Percentiles rank a stretch among this genome's conserved stretches.
phyloP scores from a whole-genome alignment of 768 basidiomycete species.

The Basidioascus undulatus region DNA sequence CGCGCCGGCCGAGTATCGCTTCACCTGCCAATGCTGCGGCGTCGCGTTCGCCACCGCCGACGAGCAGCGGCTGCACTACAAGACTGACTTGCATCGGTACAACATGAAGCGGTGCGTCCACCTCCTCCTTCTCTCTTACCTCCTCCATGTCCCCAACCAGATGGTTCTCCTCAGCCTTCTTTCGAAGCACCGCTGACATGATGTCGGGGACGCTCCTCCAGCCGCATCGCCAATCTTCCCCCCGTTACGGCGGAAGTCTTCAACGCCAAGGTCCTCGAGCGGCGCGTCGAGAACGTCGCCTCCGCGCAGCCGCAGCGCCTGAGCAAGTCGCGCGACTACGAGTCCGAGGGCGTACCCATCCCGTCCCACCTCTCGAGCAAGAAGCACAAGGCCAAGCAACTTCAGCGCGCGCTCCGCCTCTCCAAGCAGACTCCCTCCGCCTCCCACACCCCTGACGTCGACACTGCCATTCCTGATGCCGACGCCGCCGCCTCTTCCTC shows the following conservation, averaged over 20 bases:
- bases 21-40: conserved; percentile 74
- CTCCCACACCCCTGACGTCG: conserved; percentile 9
- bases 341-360: too few relatives aligned
- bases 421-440: too few relatives aligned
- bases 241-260: conserved; percentile 57
- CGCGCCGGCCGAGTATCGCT: too few relatives aligned
- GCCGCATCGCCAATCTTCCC: conserved; percentile 67
- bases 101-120: conserved; percentile 50
- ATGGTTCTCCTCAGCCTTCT: neutral
- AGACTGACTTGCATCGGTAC: conserved; percentile 85
- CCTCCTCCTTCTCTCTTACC: neutral
- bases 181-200: conserved; percentile 20
- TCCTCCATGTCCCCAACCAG: neutral
- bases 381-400: neutral
- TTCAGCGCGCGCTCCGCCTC: neutral
- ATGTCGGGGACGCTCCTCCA: too few relatives aligned
- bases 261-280: conserved; percentile 66
- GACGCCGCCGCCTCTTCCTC: conserved; percentile 12
- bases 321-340: conserved; percentile 30
- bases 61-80: conserved; percentile 71
- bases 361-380: too few relatives aligned
- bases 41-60: conserved; percentile 63
- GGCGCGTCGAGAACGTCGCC: conserved; percentile 48
- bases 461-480: conserved; percentile 9
- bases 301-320: too few relatives aligned